Evolutionary conservation across 768 basidiomycete species (phyloP).

Genomic region (Auricularia heimuer): DNA sequence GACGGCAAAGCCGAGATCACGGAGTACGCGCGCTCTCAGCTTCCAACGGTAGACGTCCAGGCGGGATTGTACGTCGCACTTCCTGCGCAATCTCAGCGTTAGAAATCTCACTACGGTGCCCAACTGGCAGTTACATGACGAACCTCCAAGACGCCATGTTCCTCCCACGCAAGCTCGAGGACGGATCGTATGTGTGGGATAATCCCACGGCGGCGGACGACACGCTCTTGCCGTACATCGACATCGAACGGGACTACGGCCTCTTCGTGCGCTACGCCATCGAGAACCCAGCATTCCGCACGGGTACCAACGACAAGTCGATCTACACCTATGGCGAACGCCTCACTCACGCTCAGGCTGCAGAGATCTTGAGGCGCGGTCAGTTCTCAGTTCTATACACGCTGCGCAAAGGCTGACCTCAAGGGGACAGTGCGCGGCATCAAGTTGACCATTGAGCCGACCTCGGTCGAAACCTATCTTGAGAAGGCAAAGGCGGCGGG

Average conservation of each 20-base stretch:
- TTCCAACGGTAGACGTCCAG: constrained; percentile 15
- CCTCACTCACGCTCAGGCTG: neutral
- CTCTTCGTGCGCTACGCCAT: constrained; percentile 2
- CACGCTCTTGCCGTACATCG: neutral
- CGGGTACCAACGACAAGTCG: neutral
- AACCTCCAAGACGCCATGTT: neutral
- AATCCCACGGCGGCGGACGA: neutral
- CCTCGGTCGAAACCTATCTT: too few species aligned
- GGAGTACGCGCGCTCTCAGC: neutral
- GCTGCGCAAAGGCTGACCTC: neutral
- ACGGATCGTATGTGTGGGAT: neutral
- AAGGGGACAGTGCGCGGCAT: neutral
- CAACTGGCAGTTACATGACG: neutral
- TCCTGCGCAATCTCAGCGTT: neutral
- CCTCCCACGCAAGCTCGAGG: neutral
- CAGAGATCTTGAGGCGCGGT: neutral
- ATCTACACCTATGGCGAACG: neutral
- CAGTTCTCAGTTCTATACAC: neutral
- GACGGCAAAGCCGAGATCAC: neutral
- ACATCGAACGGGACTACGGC: constrained; percentile 1
- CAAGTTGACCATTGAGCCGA: neutral
- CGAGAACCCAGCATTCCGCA: neutral
- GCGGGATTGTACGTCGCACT: constrained; percentile 6
- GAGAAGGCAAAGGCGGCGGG: neutral
- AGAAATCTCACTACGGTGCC: neutral